phyloP scores from a whole-genome alignment of 2,329 filamentous ascomycete species.

The Thermoascus crustaceus region DNA sequence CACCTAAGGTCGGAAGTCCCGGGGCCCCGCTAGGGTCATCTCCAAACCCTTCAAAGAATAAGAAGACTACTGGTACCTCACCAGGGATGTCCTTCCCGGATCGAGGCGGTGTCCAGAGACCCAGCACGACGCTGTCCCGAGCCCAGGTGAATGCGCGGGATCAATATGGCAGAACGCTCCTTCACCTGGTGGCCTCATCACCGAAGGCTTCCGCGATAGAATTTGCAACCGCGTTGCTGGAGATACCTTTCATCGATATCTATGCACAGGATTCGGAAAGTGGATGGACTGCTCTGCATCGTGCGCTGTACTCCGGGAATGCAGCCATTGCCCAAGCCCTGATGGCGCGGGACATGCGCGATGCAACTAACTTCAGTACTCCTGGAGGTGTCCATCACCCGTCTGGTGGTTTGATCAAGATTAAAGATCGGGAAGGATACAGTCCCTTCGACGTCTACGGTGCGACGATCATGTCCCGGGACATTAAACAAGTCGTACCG shows the following conservation, averaged over 20 bases:
- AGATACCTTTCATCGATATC: constrained; percentile 75
- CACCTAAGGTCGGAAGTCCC: constrained; percentile 23
- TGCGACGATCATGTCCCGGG: constrained; percentile 72
- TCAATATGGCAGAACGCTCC: constrained; percentile 67
- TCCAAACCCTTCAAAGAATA: constrained; percentile 34
- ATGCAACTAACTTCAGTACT: constrained; percentile 54
- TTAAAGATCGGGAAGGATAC: constrained; percentile 90
- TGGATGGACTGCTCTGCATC: constrained; percentile 91
- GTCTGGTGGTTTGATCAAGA: constrained; percentile 74
- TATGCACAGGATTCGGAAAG: constrained; percentile 84
- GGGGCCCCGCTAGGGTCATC: constrained; percentile 23
- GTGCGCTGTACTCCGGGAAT: constrained; percentile 84
- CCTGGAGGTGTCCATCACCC: constrained; percentile 49
- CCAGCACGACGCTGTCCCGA: constrained; percentile 38
- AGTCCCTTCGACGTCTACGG: constrained; percentile 92
- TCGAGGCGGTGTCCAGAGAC: constrained; percentile 13
- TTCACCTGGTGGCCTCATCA: constrained; percentile 78
- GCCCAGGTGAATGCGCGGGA: constrained; percentile 81
- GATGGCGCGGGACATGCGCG: constrained; percentile 65
- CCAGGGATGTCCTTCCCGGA: constrained; percentile 43
- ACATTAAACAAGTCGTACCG: constrained; percentile 40
- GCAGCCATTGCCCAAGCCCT: constrained; percentile 76
- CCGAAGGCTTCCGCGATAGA: constrained; percentile 57
- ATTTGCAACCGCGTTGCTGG: constrained; percentile 72
- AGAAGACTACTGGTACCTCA: constrained; percentile 35